Base-by-base conservation (phyloP, 306 rosid species). In the Fragaria vesca region DNA sequence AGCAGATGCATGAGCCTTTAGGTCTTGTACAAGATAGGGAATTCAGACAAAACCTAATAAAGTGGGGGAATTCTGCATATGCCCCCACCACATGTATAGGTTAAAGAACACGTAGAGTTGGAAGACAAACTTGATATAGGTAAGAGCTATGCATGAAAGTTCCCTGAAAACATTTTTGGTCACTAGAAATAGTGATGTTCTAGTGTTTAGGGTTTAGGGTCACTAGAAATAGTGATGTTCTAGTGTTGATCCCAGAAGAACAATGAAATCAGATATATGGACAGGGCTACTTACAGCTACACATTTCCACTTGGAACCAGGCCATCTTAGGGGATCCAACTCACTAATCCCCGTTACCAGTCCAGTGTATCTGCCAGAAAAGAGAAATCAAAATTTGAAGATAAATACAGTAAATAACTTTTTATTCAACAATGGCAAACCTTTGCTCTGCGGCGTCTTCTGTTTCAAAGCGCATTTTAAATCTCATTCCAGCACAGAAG, bases 261-360 rank as follows among this genome's bases (percentile, higher is more conserved):
- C 2, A 45, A 48, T 4, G 38, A 15, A 17, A 34, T 2, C 8
- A 5, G 24, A 48, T 76, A 5, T 15, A 66, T 66, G 12, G 36
- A 12, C 26, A 42, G 30, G 52, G 26, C 18, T 67, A 45, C 85
- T 30, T 90, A 95, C 97, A 87, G 86, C 69, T 11, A 95, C 79
- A 78, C 97, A 91, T 88, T 86, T 91, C 99, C 99, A 95, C 83
- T 90, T 93, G 26, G 99, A 93, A 55, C 96, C 90, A 0, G 97
- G 87, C 97, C 99, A 95, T 79, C 97, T 85, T 34, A 84, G 80
- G 69, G 99, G 91, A 87, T 95, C 99, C 70, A 75, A 79, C 58
- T 93, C 97, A 38, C 85, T 69, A 26, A 87, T 78, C 77, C 99
- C 97, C 78, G 91, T 81, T 73, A 95, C 82, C 52, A 89, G 73